Evolutionary conservation across 805 yeast species (phyloP), one percentile per base, ranked within the genome.

Genomic region (Ogataea dorogensis): DNA sequence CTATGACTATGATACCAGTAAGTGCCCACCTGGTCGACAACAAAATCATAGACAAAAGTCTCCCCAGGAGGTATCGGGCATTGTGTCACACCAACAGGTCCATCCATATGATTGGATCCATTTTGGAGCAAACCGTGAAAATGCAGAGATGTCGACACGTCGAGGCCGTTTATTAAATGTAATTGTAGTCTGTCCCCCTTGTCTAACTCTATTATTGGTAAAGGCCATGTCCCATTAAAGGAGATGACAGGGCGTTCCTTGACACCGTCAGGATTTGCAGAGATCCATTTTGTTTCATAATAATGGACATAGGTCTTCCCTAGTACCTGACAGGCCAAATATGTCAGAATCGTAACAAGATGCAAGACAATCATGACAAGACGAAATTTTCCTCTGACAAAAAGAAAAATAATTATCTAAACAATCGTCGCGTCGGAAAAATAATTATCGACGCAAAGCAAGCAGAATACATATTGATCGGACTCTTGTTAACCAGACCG

Each of bases 1-100:
- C 79, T 68, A 51, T 84, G 94, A 5, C 87, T 78, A 56, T 84
- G 94, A 58, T 83, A 84, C 94, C 94, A 84, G 61, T 68, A 84
- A n/a, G 86, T 73, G 33, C 94, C 94, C 3, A 65, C 76, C 56
- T 84, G 89, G 44, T 75, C 70, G 7, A 81, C 81, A 2, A 83
- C 77, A 51, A 84, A 83, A 59, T 83, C 82, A 61, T 84, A 84
- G 28, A 79, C 56, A 54, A 70, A 72, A 2, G 86, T 74, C 47
- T 75, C 75, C 18, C 83, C 84, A 7, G 83, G 79, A 26, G 77
- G 71, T 42, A 84, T 79, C 21, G 91, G 91, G 63, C 91, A 84
- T 56, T 84, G 91, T 4, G 88, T 79, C 9, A 84, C 81, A 71
- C 74, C 73, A 52, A 78, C 80, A 2, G 93, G 88, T 9, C 94